Evolutionary conservation across 192 early-diverging fungal genomes (phyloP), one percentile per base, ranked within the genome.

Genomic region (Linnemannia exigua): DNA sequence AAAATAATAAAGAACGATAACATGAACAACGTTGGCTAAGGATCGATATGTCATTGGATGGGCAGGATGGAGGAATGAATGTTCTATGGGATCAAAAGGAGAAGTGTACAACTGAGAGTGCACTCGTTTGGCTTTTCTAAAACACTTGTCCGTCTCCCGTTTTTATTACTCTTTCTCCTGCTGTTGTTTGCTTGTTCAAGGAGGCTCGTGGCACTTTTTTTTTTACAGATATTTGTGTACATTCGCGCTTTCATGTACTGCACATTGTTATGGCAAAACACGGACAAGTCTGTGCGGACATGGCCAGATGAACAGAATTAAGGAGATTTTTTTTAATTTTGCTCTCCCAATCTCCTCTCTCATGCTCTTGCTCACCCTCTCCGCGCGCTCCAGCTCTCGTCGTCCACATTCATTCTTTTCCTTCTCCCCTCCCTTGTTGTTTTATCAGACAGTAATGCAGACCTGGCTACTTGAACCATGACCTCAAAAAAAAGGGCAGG

Each of bases 281-380:
- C 58, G 58, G 58, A 31, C 28, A 33, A 63, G 58, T 63, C 58
- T 63, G 58, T 63, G 58, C 28, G 58, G 58, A 63, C 28, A 31
- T 63, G 58, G 28, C 28, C 58, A 31, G 58, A 25, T 33, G 28
- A 31, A 58, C 14, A 63, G 58, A 63, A 63, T 63, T 14, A 8
- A 63, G 58, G 58, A 63, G 58, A 28, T 63, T 63, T 61, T 61
- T 2, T 61, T 31, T 8, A 3, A 2, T 31, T 14, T 63, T 54
- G 52, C 58, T 63, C 25, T 15, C 14, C 14, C 3, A 7, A 31
- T n/a, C 28, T 25, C 58, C 28, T 63, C 58, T 3, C 9, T 31
- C 28, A 12, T 63, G n/a, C n/a, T n/a, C n/a, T n/a, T n/a, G n/a
- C n/a, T 5, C 50, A 1, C 22, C 22, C 28, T 31, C 14, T 63